Base-by-base conservation (phyloP, 257 asterid genomes). In the Solanum commersonii region DNA sequence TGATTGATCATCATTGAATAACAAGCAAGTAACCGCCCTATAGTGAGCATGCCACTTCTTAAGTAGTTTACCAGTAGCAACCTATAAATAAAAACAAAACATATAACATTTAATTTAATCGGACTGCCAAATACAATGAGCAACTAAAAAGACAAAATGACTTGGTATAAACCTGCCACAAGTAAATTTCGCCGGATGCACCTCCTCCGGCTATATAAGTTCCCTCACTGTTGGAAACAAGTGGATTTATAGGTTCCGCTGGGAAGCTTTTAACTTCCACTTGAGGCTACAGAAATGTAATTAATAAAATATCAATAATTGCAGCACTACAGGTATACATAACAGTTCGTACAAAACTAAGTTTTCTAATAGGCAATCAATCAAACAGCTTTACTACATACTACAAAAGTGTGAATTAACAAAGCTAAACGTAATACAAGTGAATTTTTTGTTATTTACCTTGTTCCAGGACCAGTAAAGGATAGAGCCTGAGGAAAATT, bases 21-120 rank as follows among this genome's bases (percentile, higher is more conserved):
- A 88, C 93, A 96, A 89, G 94, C 96, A 94, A 44, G 93, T 95
- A 85, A 97, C 94, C 27, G 93, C 98, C 93, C 98, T 89, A 86
- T 93, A 95, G 94, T 96, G 98, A 29, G 95, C 99, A 90, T 94
- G 96, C 99, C 99, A 97, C 92, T 93, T 96, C 91, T 93, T 95
- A 76, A 97, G 95, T 94, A 97, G 90, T 89, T 88, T 95, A 63
- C 98, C 98, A 40, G 95, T 94, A 1, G 96, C 94, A 89, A 94
- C 97, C 99, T 94, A 92, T 86, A 90, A 40, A 67, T 14, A 56
- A 46, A 84, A 31, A 74, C 22, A 89, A 14, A 60, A 88, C 49
- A 68, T 38, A 44, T 12, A 87, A 27, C 34, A 18, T 78, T 27
- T 67, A 67, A 20, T 87, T 33, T 67, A 67, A 20, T 87, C 16